Conservation (phyloP, 495 filamentous ascomycete genomes). For the Penicillium manginii region DNA sequence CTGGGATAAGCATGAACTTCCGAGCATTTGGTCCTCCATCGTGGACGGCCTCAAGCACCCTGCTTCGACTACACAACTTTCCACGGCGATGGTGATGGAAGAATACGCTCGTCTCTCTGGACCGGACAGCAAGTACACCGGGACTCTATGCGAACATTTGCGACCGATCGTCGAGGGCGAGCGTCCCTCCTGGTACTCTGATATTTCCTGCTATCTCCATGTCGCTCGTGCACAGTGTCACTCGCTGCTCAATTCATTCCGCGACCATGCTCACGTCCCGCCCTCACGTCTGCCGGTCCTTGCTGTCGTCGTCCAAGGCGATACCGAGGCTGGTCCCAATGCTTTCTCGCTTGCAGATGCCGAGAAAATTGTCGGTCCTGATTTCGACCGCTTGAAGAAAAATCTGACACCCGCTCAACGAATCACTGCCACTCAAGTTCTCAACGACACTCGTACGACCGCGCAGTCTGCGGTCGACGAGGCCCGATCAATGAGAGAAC, state of each 20-base stretch:
- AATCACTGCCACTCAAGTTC: constrained; percentile 71
- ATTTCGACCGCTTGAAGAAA: constrained; percentile 88
- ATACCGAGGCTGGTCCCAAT: constrained; percentile 82
- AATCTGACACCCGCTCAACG: constrained; percentile 80
- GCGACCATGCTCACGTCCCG: constrained; percentile 79
- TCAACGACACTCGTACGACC: constrained; percentile 72
- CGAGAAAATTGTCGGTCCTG: constrained; percentile 77
- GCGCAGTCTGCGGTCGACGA: constrained; percentile 74
- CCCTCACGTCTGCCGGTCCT: constrained; percentile 73
- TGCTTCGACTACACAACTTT: constrained; percentile 82
- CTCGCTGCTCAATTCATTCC: constrained; percentile 84
- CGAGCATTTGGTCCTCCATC: constrained; percentile 53
- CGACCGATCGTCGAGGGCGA: constrained; percentile 77
- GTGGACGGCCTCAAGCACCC: constrained; percentile 66
- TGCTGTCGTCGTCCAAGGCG: constrained; percentile 90
- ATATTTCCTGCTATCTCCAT: constrained; percentile 85
- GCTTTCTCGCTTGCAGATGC: constrained; percentile 89
- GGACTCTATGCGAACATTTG: constrained; percentile 62
- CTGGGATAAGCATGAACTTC: constrained; percentile 49
- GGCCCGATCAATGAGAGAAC: constrained; percentile 74
- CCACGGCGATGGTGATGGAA: constrained; percentile 82
- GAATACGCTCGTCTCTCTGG: constrained; percentile 68
- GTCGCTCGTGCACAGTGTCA: constrained; percentile 89
- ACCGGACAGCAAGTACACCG: constrained; percentile 48
- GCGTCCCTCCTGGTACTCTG: constrained; percentile 79